Evolutionary conservation across 1,139 yeast genomes (phyloP).

Genomic region (Saccharomyces hybrid): DNA sequence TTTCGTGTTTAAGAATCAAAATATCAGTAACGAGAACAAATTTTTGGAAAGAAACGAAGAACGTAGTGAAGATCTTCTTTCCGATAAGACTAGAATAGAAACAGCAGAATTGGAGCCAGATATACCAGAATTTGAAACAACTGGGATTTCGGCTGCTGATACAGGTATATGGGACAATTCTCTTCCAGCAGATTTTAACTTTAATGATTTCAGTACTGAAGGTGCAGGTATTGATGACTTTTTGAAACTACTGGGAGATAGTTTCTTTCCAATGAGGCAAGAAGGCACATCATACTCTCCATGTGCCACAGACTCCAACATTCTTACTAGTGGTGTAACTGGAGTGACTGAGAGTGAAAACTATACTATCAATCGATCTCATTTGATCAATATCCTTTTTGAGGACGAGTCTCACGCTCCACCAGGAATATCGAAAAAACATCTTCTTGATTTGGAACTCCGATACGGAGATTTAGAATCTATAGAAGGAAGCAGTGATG

Average conservation of each 20-base stretch:
- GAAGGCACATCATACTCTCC: background rate
- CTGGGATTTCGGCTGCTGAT: too few relatives aligned
- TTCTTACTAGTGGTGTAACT: background rate
- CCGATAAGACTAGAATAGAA: background rate
- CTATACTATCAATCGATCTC: background rate
- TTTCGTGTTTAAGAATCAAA: background rate
- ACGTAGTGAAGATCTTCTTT: background rate
- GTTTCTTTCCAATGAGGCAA: background rate
- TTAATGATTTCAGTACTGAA: background rate
- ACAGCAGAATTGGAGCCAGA: background rate
- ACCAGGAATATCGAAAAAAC: background rate
- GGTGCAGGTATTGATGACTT: background rate
- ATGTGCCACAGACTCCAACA: background rate
- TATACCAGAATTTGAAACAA: background rate
- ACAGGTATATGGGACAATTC: background rate
- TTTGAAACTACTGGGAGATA: background rate
- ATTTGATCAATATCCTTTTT: background rate
- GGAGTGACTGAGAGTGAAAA: background rate
- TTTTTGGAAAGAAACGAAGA: background rate
- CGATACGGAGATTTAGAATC: constrained; percentile 1
- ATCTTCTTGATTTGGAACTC: background rate
- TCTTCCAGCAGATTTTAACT: background rate
- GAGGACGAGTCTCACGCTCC: background rate
- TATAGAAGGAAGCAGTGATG: constrained; percentile 2
- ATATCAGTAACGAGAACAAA: background rate